These are phyloP conservation scores for Emergomyces orientalis DNA, from an alignment of 2,329 filamentous ascomycete genomes.

Conservation along the genomic window DNA sequence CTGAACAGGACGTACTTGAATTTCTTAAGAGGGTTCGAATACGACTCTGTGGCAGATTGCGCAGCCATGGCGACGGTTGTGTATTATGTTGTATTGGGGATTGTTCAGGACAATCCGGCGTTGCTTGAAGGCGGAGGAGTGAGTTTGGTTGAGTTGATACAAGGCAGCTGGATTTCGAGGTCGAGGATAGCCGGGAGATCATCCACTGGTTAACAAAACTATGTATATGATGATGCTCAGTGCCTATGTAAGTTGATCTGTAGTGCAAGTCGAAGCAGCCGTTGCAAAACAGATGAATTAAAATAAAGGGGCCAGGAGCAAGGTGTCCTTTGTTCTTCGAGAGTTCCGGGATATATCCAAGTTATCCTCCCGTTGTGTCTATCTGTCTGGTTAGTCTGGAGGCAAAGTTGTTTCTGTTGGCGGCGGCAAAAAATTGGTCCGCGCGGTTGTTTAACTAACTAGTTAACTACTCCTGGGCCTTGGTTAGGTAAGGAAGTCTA, in stretches of 20 bases:
- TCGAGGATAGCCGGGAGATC: background rate
- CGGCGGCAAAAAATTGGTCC: background rate
- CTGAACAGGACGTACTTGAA: conserved; percentile 64
- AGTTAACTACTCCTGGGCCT: background rate
- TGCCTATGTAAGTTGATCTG: background rate
- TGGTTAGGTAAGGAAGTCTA: background rate
- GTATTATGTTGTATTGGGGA: background rate
- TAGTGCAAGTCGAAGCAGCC: conserved; percentile 8
- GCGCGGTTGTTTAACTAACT: no score
- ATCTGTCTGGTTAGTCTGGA: background rate
- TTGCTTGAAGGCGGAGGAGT: background rate
- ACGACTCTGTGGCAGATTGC: conserved; percentile 66
- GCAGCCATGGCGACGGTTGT: conserved; percentile 53
- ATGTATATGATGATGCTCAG: background rate
- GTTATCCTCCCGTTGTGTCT: background rate
- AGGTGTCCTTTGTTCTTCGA: background rate
- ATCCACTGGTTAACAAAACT: background rate
- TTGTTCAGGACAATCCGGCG: background rate
- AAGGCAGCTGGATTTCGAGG: conserved; percentile 7
- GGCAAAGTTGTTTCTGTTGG: background rate
- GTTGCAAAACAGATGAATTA: background rate
- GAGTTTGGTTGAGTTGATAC: background rate
- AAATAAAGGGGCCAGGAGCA: background rate
- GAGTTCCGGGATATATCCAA: background rate
- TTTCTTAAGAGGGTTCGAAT: conserved; percentile 99